Base-by-base conservation (phyloP, 108 stramenopile species). In the Fragilaria crotonensis region DNA sequence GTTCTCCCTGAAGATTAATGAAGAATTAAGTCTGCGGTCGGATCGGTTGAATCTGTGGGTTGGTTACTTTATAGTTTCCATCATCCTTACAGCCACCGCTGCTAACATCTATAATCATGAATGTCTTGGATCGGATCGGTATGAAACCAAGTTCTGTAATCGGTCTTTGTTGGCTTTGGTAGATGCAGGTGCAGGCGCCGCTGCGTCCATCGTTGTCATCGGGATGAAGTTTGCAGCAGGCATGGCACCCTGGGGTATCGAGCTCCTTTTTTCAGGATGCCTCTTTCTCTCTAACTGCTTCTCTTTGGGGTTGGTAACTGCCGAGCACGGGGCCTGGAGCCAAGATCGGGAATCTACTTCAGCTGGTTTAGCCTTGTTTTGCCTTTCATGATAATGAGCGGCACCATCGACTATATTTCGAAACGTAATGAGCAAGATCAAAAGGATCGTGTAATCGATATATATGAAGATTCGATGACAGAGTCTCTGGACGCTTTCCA, bases 311-410 rank as follows among this genome's bases (percentile, higher is more conserved):
- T 41, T 44, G 5, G 54, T 64, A 2, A 64, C 63, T 4, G 30
- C 18, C 2, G 33, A 44, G 25, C 2, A 29, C n/a, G 4, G 63
- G 63, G 18, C 63, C 63, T 25, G 63, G 63, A 30, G 53, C 53
- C 1, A n/a, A 7, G 4, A 32, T 64, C 22, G 53, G 54, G 19
- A 64, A 64, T 46, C 22, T 50, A 64, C 52, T 55, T 46, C n/a
- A 30, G 32, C 25, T 64, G 63, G 63, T 19, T 45, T 19, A 30
- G 30, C 2, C 25, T 54, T 3, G 5, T 64, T 1, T 45, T 55
- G 33, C 20, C 54, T 2, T 55, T 64, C 51, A 1, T 23, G 23
- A 28, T 23, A 2, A 28, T 52, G 51, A n/a, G n/a, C n/a, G n/a
- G n/a, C n/a, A n/a, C n/a, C n/a, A n/a, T n/a, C n/a, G n/a, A n/a